Evolutionary conservation across 139 green algal genomes (phyloP), one percentile per base, ranked within the genome.

Genomic region (Micromonas pusilla): DNA sequence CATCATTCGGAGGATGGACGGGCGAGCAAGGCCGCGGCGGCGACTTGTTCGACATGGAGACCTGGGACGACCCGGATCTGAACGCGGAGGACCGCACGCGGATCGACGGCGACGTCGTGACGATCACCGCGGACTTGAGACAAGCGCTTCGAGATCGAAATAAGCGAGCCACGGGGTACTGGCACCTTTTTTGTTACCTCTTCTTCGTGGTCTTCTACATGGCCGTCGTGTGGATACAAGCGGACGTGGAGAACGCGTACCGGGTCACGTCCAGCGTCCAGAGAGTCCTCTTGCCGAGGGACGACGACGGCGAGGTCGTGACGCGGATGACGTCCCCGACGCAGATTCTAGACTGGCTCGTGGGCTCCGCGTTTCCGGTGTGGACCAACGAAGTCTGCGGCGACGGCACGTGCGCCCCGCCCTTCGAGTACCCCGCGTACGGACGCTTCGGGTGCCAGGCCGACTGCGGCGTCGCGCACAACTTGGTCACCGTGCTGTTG

Each of bases 351-450:
- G 64, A 83, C 19, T 81, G 66, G 70, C 30, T 79, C 36, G 34
- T 65, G 52, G 36, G 52, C 53, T 70, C 34, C 4, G 30, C 91
- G 3, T 85, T 89, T 77, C 64, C 77, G 19, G 83, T 94, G 0
- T 96, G 89, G 89, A 81, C 84, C 52, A 91, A 96, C 77, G 89
- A 89, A 0, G 83, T 85, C 5, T 96, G 91, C 70, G 91, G 91
- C 53, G 90, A 96, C 74, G 91, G 91, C 16, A 52, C 92, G 1
- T 96, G 91, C 78, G 87, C 93, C 23, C 72, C 82, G 9, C 91
- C 91, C 0, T 93, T 91, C 74, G 91, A 96, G 78, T 94, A 92
- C 79, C 86, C 89, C 0, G 87, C 85, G 0, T 96, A 92, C 81
- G 89, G 89, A 9, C 74, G 86, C 5, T 96, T 96, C 83, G 91